Evolutionary conservation across 257 asterid genomes (phyloP).

Genomic region (Prunella vulgaris): DNA sequence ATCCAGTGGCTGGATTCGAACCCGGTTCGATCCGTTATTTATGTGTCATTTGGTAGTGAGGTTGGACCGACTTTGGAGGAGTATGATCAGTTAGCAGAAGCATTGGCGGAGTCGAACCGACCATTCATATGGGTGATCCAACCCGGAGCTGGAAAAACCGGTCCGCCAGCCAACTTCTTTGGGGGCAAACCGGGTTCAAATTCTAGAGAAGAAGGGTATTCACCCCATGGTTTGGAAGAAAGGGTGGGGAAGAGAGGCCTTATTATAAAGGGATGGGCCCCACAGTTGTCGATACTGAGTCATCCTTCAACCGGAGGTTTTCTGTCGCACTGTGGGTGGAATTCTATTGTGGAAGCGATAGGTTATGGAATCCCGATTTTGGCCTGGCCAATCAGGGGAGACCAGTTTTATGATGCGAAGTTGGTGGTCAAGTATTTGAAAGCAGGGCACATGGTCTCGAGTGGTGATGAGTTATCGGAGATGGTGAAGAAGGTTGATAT

Average conservation of each 20-base stretch:
- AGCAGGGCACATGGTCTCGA: conserved; percentile 39
- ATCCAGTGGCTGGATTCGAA: conserved; percentile 59
- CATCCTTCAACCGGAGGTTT: conserved; percentile 64
- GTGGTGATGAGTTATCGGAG: conserved; percentile 28
- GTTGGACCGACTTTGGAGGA: conserved; percentile 62
- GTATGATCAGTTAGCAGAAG: conserved; percentile 41
- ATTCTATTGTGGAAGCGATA: conserved; percentile 57
- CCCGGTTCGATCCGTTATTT: conserved; percentile 46
- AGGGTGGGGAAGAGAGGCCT: conserved; percentile 48
- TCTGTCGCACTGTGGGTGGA: conserved; percentile 76
- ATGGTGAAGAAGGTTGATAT: conserved; percentile 45
- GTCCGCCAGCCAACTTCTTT: conserved; percentile 33
- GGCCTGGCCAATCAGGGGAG: conserved; percentile 89
- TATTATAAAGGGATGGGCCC: conserved; percentile 78
- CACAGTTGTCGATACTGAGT: conserved; percentile 53
- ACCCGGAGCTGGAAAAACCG: conserved; percentile 44
- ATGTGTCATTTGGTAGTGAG: conserved; percentile 73
- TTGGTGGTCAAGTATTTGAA: conserved; percentile 39
- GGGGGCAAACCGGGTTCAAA: conserved; percentile 24
- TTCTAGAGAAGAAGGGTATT: conserved; percentile 37
- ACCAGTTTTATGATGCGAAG: conserved; percentile 55
- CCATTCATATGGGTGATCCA: conserved; percentile 74
- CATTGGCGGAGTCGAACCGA: conserved; percentile 38
- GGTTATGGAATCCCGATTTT: conserved; percentile 57
- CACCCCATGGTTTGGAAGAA: conserved; percentile 43